Conservation (phyloP, 148 eudicot species). For the Spergularia bocconei region DNA sequence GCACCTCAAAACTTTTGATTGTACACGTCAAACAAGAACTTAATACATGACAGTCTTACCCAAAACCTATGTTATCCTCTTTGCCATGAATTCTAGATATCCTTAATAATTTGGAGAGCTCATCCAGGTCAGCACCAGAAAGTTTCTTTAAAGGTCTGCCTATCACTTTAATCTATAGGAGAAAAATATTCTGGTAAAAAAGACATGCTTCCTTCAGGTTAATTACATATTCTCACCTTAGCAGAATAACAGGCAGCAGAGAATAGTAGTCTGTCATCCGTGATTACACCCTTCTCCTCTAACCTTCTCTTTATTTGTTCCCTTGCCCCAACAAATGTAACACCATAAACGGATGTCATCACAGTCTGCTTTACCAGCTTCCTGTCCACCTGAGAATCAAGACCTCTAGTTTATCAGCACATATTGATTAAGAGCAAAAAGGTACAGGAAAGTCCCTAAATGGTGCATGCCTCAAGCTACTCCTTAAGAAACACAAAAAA, state of each 20-base stretch:
- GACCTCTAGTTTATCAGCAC: slow-evolving; percentile 10
- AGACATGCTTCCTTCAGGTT: not conserved
- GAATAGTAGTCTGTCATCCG: slow-evolving; percentile 69
- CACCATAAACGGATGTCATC: slow-evolving; percentile 96
- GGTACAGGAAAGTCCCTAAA: not conserved
- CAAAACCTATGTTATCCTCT: no score
- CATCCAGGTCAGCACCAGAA: not conserved
- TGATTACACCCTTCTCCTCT: slow-evolving; percentile 75
- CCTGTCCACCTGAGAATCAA: slow-evolving; percentile 69
- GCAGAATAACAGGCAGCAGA: slow-evolving; percentile 81
- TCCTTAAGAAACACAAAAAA: not conserved
- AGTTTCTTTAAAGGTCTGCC: not conserved
- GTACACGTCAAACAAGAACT: no score
- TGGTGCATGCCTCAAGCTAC: not conserved
- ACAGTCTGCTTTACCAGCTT: slow-evolving; percentile 92
- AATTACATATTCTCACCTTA: slow-evolving; percentile 44
- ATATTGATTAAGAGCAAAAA: not conserved
- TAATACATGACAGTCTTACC: no score
- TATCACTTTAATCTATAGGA: not conserved
- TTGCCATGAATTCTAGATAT: not conserved
- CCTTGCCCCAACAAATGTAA: slow-evolving; percentile 86
- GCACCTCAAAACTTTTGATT: no score
- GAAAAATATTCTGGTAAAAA: not conserved
- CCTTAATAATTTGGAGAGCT: not conserved
- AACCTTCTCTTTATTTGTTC: slow-evolving; percentile 84